Percentiles rank a stretch among this genome's conserved stretches.
Evolutionary conservation across 2,329 filamentous ascomycete species (phyloP).

Genomic region (Rugonectria rugulosa): DNA sequence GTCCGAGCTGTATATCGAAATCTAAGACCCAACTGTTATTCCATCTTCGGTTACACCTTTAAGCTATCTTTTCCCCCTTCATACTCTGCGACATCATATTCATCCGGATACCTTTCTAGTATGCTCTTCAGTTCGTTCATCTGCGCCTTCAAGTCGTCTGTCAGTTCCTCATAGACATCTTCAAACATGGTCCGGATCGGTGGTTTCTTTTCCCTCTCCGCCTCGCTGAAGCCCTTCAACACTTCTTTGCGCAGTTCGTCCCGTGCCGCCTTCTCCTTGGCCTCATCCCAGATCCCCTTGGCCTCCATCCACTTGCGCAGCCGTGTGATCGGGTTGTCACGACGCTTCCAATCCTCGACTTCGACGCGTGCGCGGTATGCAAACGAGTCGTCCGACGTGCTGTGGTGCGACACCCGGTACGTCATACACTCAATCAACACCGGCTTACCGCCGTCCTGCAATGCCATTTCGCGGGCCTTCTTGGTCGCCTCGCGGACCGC

Average conservation of each 20-base stretch:
- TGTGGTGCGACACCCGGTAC: conserved; percentile 97
- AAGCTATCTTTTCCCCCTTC: conserved; percentile 76
- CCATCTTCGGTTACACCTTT: conserved; percentile 39
- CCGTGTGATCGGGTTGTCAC: conserved; percentile 87
- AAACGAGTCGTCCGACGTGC: conserved; percentile 95
- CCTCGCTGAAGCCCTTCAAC: conserved; percentile 82
- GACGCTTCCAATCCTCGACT: conserved; percentile 92
- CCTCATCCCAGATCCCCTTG: conserved; percentile 83
- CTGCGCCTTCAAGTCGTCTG: conserved; percentile 78
- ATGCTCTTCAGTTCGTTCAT: conserved; percentile 75
- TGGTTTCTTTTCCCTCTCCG: conserved; percentile 83
- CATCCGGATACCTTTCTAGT: conserved; percentile 84
- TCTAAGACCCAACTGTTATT: neutral
- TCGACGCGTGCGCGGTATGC: conserved; percentile 93
- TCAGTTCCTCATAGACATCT: conserved; percentile 89
- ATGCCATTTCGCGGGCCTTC: conserved; percentile 78
- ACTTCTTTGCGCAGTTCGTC: conserved; percentile 75
- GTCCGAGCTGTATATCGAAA: neutral
- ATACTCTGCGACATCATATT: conserved; percentile 84
- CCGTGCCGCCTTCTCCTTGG: conserved; percentile 77
- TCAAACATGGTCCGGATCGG: conserved; percentile 77
- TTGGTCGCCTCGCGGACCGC: conserved; percentile 83
- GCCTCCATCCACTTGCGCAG: conserved; percentile 91
- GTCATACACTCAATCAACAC: conserved; percentile 95
- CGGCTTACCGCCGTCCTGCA: conserved; percentile 81